A percentile compares a stretch with the other conserved stretches of the same genome.
These are phyloP conservation scores for Fusarium sp. DNA, from an alignment of 2,329 filamentous ascomycete genomes.

Conservation along the genomic window DNA sequence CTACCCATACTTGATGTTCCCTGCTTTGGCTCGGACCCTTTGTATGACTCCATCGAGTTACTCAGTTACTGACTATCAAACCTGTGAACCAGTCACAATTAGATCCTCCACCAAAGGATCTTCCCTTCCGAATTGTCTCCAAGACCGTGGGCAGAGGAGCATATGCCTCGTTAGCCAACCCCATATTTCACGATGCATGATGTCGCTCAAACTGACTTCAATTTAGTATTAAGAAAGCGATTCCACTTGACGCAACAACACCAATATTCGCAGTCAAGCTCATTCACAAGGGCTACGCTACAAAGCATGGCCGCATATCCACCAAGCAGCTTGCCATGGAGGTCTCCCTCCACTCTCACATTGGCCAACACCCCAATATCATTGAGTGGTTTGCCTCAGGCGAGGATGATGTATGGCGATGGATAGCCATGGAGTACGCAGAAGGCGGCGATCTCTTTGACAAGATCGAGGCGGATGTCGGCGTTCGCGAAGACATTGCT, in stretches of 20 bases:
- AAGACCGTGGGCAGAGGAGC: conserved; percentile 96
- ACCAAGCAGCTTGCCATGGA: conserved; percentile 92
- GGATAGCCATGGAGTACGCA: conserved; percentile 98
- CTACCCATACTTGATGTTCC: neutral
- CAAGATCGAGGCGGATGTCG: conserved; percentile 98
- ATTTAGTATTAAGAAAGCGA: conserved; percentile 88
- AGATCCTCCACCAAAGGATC: conserved; percentile 81
- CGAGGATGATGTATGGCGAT: conserved; percentile 87
- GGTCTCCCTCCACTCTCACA: conserved; percentile 86
- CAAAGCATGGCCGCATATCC: conserved; percentile 86
- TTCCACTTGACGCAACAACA: conserved; percentile 71
- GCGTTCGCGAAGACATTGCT: conserved; percentile 92
- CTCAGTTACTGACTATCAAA: neutral
- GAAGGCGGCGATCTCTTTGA: conserved; percentile 97
- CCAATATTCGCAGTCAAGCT: conserved; percentile 98
- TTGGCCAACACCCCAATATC: conserved; percentile 90
- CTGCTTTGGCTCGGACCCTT: neutral
- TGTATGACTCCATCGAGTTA: neutral
- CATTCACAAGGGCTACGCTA: conserved; percentile 96
- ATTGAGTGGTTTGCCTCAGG: conserved; percentile 92
- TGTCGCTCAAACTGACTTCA: conserved; percentile 16
- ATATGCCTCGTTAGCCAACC: conserved; percentile 83
- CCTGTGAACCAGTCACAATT: conserved; percentile 80
- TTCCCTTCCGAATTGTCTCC: conserved; percentile 94
- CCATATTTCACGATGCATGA: conserved; percentile 9